Percentiles rank a stretch among this genome's conserved stretches.
Evolutionary conservation across 169 alveolate species (phyloP).

Genomic region (Cryptosporidium ryanae): DNA sequence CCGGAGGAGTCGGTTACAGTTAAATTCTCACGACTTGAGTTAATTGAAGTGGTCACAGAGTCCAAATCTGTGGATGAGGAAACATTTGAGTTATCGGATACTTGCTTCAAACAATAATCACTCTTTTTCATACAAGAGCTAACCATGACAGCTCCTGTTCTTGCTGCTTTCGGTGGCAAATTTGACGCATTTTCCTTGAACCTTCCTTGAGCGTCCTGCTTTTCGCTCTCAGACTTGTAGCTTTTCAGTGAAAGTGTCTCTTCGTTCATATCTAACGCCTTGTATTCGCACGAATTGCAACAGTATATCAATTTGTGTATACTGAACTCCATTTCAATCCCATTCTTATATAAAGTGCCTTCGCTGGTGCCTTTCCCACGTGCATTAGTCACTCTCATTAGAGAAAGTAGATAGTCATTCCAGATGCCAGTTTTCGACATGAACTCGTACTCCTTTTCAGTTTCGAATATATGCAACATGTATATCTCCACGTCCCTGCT

Average conservation of each 20-base stretch:
- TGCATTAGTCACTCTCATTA: slow-evolving; percentile 15
- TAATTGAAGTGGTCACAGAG: slow-evolving; percentile 45
- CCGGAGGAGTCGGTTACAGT: neutral
- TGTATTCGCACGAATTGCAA: neutral
- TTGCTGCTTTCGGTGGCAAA: neutral
- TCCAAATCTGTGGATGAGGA: slow-evolving; percentile 70
- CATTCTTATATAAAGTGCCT: too few relatives aligned
- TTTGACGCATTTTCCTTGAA: neutral
- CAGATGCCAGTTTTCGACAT: slow-evolving; percentile 29
- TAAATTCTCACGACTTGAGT: slow-evolving; percentile 52
- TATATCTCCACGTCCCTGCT: slow-evolving; percentile 9
- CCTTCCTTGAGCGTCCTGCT: neutral
- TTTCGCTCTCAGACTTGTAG: neutral
- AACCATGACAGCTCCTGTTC: too few relatives aligned
- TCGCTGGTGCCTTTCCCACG: neutral
- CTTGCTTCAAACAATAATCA: too few relatives aligned
- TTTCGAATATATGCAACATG: slow-evolving; percentile 40
- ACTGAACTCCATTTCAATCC: too few relatives aligned
- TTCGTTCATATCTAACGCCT: neutral
- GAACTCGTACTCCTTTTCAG: slow-evolving; percentile 27
- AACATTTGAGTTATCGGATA: slow-evolving; percentile 1
- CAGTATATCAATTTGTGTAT: too few relatives aligned
- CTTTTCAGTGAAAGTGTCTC: neutral
- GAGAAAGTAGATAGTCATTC: slow-evolving; percentile 25
- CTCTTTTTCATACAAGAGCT: too few relatives aligned